Evolutionary conservation across 306 rosid genomes (phyloP), one percentile per base, ranked within the genome.

Genomic region (Quillaja saponaria): DNA sequence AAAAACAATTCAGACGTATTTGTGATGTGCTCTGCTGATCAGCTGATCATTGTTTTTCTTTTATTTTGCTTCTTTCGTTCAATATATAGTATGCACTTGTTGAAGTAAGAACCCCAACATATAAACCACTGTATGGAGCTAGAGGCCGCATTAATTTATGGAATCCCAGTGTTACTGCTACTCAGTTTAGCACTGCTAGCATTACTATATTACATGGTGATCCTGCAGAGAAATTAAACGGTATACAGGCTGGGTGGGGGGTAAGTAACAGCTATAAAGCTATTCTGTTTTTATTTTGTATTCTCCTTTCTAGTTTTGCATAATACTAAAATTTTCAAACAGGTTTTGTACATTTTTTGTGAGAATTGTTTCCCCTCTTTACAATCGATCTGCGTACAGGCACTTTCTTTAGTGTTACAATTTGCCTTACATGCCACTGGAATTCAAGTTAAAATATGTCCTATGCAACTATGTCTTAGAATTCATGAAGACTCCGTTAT

Each of bases 171-270:
- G 57, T 57, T 6, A 21, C 34, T 9, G 40, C 16, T 1, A 35
- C 52, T 42, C 76, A 69, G 28, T 58, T 76, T 38, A 69, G 69
- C 54, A 4, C 21, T 63, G 64, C 67, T 40, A 9, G 49, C 3
- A 68, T 35, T 42, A 40, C 50, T 28, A 2, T 63, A 19, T 17
- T 19, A 11, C 42, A 21, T 55, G 64, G 76, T n/a, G n/a, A n/a
- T 13, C 28, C 40, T 10, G 18, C 13, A 58, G 35, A 57, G 14
- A 13, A 49, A 39, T 34, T 7, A 14, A 59, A 46, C 49, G 39
- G 69, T 25, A 41, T 69, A 49, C 67, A 68, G 42, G 66, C 68
- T 34, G 68, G 69, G 3, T 69, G 76, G 63, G 51, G 16, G 33
- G 58, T 69, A 69, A 63, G 71, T 40, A 34, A 34, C 4, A n/a